Evolutionary conservation across 306 rosid species (phyloP).

Genomic region (Myrica gale): DNA sequence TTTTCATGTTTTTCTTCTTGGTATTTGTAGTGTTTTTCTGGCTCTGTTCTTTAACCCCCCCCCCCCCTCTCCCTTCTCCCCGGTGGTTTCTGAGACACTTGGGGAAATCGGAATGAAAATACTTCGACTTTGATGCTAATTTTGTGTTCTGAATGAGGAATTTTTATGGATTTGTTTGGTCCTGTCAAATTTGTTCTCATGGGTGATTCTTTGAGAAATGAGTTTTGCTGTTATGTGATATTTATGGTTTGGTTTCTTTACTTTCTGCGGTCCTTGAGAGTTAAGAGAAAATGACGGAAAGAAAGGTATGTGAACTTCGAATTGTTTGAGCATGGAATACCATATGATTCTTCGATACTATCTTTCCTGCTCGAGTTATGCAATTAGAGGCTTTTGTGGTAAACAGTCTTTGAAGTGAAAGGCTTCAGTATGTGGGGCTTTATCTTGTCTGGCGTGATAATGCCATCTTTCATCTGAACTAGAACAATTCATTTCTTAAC

Average conservation of each 20-base stretch:
- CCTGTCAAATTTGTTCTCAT: constrained; percentile 14
- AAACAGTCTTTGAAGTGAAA: background rate
- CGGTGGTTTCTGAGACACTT: constrained; percentile 2
- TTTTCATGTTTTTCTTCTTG: background rate
- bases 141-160: constrained; percentile 17
- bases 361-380: background rate
- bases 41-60: constrained; percentile 16
- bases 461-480: background rate
- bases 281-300: constrained; percentile 22
- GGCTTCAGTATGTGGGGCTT: background rate
- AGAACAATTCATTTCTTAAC: background rate
- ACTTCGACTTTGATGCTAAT: constrained; percentile 10
- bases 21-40: constrained; percentile 17
- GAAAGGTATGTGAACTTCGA: constrained; percentile 18
- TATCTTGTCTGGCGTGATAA: background rate
- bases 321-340: background rate
- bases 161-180: background rate
- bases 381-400: background rate
- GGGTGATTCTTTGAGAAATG: constrained; percentile 16
- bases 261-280: constrained; percentile 15
- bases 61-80: background rate
- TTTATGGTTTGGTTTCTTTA: background rate
- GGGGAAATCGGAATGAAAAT: background rate
- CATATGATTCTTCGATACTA: background rate
- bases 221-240: constrained; percentile 9